A percentile compares a stretch with the other conserved stretches of the same genome.
Evolutionary conservation across 2,329 filamentous ascomycete species (phyloP).

Genomic region (Colletotrichum cereale): DNA sequence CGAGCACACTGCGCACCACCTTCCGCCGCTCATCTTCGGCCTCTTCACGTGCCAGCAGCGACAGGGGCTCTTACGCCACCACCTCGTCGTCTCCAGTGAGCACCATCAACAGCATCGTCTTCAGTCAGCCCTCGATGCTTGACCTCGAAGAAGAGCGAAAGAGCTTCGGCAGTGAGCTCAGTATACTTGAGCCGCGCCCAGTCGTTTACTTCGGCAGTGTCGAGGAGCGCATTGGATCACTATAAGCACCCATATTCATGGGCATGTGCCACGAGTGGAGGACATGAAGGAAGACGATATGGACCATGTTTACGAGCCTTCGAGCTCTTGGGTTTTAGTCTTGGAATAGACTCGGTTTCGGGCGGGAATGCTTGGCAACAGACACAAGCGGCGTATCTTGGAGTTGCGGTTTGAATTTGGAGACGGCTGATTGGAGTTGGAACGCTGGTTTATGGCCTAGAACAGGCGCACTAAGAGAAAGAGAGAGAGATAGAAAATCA

Average conservation of each 20-base stretch:
- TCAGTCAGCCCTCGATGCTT: conserved; percentile 68
- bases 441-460: not conserved
- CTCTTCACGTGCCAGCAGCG: conserved; percentile 57
- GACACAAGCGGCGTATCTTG: conserved; percentile 21
- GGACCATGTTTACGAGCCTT: conserved; percentile 5
- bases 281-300: conserved; percentile 3
- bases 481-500: not conserved
- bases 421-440: not conserved
- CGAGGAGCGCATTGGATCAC: conserved; percentile 67
- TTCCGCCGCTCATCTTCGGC: conserved; percentile 65
- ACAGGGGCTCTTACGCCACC: conserved; percentile 57
- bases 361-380: conserved; percentile 9
- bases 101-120: conserved; percentile 71
- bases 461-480: not conserved
- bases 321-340: conserved; percentile 7
- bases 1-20: conserved; percentile 62
- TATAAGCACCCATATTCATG: not conserved
- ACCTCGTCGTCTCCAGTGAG: conserved; percentile 58
- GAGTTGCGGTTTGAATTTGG: conserved; percentile 12
- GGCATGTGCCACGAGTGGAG: conserved; percentile 7
- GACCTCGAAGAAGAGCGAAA: conserved; percentile 69
- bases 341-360: conserved; percentile 2
- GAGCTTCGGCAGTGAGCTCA: conserved; percentile 65
- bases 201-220: conserved; percentile 74
- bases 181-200: conserved; percentile 71